Evolutionary conservation across 192 early-diverging fungal species (phyloP).

Genomic region (Linnemannia zychae): DNA sequence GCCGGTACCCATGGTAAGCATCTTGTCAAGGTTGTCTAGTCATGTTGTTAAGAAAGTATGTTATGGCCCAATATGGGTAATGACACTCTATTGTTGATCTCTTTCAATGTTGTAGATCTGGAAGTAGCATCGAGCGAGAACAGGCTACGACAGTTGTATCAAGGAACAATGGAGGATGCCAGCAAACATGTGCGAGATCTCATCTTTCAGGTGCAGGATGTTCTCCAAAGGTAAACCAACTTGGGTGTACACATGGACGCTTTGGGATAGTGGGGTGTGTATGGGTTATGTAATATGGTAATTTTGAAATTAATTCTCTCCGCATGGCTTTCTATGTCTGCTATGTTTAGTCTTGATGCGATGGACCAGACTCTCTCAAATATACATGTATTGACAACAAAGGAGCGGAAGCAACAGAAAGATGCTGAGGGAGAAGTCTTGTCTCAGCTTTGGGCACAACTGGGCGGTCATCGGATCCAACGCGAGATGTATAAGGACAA

Average conservation of each 20-base stretch:
- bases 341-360: conserved; percentile 45
- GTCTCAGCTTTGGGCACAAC: conserved; percentile 44
- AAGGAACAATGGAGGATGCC: conserved; percentile 36
- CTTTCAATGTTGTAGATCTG: conserved; percentile 4
- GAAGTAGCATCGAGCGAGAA: conserved; percentile 8
- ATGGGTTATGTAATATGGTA: not conserved
- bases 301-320: not conserved
- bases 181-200: conserved; percentile 44
- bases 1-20: conserved; percentile 30
- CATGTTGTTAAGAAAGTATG: not conserved
- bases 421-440: conserved; percentile 36
- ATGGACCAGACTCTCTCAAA: conserved; percentile 57
- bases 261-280: not conserved
- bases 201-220: conserved; percentile 41
- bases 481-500: conserved; percentile 55
- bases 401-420: conserved; percentile 58
- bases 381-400: conserved; percentile 60
- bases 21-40: not conserved
- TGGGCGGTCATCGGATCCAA: conserved; percentile 51
- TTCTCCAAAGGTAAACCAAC: conserved; percentile 18
- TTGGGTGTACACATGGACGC: not conserved
- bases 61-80: not conserved
- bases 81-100: not conserved
- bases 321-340: not conserved
- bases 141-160: conserved; percentile 29